Conservation (phyloP, 805 yeast genomes). For the Scheffersomyces lignosus region DNA sequence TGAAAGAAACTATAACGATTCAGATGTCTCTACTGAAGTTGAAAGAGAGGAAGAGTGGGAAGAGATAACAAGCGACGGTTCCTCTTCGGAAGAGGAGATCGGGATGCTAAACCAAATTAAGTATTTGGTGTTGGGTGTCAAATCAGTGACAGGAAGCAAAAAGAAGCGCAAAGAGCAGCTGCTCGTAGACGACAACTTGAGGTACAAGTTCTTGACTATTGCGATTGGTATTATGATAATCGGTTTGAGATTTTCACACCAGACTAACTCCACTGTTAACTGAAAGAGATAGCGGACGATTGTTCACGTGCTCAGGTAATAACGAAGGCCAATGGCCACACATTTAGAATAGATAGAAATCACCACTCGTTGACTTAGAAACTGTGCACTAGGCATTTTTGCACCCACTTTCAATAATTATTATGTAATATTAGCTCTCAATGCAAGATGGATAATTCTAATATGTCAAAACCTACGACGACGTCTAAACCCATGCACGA, state of each 20-base stretch:
- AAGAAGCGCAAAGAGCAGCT: constrained; percentile 20
- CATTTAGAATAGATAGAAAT: too few relatives aligned
- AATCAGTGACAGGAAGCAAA: constrained; percentile 3
- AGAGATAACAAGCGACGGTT: constrained; percentile 7
- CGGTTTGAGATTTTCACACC: constrained; percentile 37
- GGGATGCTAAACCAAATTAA: constrained; percentile 37
- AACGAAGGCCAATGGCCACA: too few relatives aligned
- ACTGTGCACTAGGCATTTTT: too few relatives aligned
- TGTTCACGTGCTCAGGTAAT: too few relatives aligned
- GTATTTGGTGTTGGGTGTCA: constrained; percentile 33
- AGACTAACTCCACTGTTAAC: too few relatives aligned
- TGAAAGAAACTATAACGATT: constrained; percentile 11
- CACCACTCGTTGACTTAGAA: too few relatives aligned
- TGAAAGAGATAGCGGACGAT: too few relatives aligned
- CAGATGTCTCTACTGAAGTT: constrained; percentile 13
- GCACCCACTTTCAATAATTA: too few relatives aligned
- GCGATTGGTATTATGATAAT: constrained; percentile 43
- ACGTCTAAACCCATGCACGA: too few relatives aligned
- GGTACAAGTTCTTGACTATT: constrained; percentile 42
- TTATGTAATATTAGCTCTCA: too few relatives aligned
- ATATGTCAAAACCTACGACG: too few relatives aligned
- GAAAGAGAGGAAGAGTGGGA: constrained; percentile 11
- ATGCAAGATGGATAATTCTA: too few relatives aligned
- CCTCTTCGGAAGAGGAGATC: constrained; percentile 19
- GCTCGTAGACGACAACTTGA: constrained; percentile 40